Percentiles rank a stretch among this genome's conserved stretches.
Conservation (phyloP, 768 basidiomycete species). For the Rhizopogon vulgaris region DNA sequence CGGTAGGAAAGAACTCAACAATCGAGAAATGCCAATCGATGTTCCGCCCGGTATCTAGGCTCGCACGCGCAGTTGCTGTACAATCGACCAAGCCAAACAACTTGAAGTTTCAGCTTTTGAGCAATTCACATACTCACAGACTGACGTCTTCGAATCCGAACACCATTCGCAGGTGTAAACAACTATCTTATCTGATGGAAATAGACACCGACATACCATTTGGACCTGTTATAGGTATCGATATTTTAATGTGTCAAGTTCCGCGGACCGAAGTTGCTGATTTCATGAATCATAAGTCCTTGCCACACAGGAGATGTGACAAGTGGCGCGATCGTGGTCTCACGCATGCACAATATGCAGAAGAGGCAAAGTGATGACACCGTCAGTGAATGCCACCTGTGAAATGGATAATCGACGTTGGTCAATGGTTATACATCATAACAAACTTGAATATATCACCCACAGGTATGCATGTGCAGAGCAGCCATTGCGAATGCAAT, state of each 20-base stretch:
- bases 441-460: background rate
- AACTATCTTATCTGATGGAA: constrained; percentile 7
- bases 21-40: background rate
- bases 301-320: background rate
- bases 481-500: background rate
- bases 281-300: background rate
- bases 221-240: background rate
- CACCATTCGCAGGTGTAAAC: background rate
- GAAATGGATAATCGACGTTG: too few species aligned
- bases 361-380: background rate
- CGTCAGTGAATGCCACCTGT: background rate
- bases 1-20: background rate
- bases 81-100: background rate
- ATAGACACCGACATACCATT: background rate
- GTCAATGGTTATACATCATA: background rate
- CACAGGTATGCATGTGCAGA: background rate
- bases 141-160: background rate
- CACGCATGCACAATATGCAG: constrained; percentile 3
- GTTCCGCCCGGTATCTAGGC: constrained; percentile 7
- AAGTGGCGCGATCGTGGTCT: background rate
- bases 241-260: constrained; percentile 1
- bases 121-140: background rate
- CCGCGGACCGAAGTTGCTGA: background rate
- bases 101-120: too few species aligned
- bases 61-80: constrained; percentile 1